Evolutionary conservation across 2,329 filamentous ascomycete genomes (phyloP), one percentile per base, ranked within the genome.

Genomic region (Nothomitra cinnamomea): DNA sequence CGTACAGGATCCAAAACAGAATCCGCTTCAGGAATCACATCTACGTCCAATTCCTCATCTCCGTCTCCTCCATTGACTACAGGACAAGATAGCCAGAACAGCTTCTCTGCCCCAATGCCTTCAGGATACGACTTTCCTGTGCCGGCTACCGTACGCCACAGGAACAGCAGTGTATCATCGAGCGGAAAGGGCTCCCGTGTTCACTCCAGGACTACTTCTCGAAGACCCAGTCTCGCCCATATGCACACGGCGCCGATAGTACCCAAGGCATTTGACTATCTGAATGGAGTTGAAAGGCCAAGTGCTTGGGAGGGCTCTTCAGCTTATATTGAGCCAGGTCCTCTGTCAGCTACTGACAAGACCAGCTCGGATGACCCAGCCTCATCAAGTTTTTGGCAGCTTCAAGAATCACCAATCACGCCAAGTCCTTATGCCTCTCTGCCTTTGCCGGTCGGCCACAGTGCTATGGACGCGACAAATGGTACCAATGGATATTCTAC

Each of bases 11-110:
- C 69, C 8, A 73, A 72, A 53, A 56, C 66, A 19, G 74, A 75
- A 43, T 63, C 65, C 2, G 65, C 68, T 3, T 66, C 60, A 22
- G 64, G 65, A 17, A 63, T 69, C 8, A 69, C 72, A 25, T 68
- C 69, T 12, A 73, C 74, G 10, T 68, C 68, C 8, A 67, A 73
- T 6, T 74, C 74, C 2, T 74, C 75, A 10, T 74, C 75, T 21
- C 63, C 63, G 3, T 49, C 43, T 15, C 43, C 45, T 19, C 24
- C 24, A 19, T 19, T 49, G 25, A 49, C 24, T 12, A 35, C 22
- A 7, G 45, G 45, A 6, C 45, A 49, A 13, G 45, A 49, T 49
- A 49, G 3, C 13, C 45, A 12, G 12, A 49, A 49, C 25, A 32
- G 19, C 22, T 35, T 35, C 45, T 24, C 45, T 17, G 25, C 45